A percentile compares a stretch with the other conserved stretches of the same genome.
phyloP scores from a whole-genome alignment of 495 filamentous ascomycete genomes.

The Trichoderma orchidacearum region DNA sequence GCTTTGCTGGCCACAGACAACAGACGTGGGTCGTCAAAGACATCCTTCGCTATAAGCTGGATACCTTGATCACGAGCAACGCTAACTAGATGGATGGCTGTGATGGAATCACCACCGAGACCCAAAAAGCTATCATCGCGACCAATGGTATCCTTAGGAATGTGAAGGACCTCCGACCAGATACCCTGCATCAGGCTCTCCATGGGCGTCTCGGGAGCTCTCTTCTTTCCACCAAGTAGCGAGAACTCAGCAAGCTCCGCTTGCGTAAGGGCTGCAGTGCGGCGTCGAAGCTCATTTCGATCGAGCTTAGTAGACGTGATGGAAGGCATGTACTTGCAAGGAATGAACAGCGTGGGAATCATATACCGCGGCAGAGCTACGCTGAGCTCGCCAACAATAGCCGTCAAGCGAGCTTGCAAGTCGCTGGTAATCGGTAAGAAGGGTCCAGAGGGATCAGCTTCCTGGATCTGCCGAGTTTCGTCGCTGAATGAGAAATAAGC shows the following conservation, averaged over 20 bases:
- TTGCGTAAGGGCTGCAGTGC: conserved; percentile 7
- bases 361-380: neutral
- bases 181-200: neutral
- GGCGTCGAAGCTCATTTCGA: conserved; percentile 18
- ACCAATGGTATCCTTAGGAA: conserved; percentile 12
- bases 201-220: conserved; percentile 17
- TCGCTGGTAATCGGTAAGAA: neutral
- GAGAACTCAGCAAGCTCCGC: neutral
- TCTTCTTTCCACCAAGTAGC: conserved; percentile 9
- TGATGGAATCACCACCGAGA: neutral
- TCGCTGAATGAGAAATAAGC: conserved; percentile 1
- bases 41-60: neutral
- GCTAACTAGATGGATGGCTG: neutral
- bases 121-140: neutral
- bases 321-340: conserved; percentile 18
- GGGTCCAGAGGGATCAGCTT: conserved; percentile 1
- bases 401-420: neutral
- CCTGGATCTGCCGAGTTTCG: conserved; percentile 4
- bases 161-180: neutral
- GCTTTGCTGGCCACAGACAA: neutral
- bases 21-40: conserved; percentile 1
- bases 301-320: conserved; percentile 6
- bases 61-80: neutral
- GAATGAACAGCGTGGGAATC: neutral
- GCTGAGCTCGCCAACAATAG: neutral